phyloP scores from a whole-genome alignment of 2,329 filamentous ascomycete genomes.

The Arthrocladium fulminans region DNA sequence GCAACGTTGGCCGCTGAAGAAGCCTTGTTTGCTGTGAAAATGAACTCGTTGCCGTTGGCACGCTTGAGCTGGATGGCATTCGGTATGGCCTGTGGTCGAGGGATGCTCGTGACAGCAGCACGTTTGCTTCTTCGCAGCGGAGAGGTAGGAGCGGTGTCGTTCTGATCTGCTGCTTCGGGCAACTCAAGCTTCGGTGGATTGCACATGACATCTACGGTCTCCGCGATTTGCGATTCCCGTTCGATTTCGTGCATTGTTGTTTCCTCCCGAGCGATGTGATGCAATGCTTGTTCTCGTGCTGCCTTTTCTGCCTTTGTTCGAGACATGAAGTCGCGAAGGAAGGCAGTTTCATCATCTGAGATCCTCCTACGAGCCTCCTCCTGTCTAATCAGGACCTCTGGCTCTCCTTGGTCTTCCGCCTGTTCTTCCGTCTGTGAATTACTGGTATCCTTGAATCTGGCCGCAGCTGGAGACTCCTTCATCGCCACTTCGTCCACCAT shows the following conservation, averaged over 20 bases:
- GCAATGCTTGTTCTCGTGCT: not conserved
- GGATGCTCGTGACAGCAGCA: conserved; percentile 16
- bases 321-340: conserved; percentile 20
- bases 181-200: not conserved
- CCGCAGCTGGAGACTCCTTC: no score
- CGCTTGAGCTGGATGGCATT: conserved; percentile 36
- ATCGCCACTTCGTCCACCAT: no score
- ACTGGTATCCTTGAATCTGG: no score
- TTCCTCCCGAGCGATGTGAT: not conserved
- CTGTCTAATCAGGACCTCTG: not conserved
- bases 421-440: not conserved
- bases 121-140: conserved; percentile 31
- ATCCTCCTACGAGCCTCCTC: not conserved
- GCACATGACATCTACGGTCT: not conserved
- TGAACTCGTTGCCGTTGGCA: conserved; percentile 37
- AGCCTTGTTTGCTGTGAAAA: conserved; percentile 30
- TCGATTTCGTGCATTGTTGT: not conserved
- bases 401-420: not conserved
- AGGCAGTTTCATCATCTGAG: conserved; percentile 21
- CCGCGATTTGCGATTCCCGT: not conserved
- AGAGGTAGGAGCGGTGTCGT: conserved; percentile 12
- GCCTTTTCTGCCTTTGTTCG: conserved; percentile 10
- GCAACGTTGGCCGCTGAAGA: conserved; percentile 36
- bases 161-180: conserved; percentile 2
- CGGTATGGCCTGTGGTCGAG: conserved; percentile 26